phyloP scores from a whole-genome alignment of 2,329 filamentous ascomycete genomes.

The Sordariomycetes sp. region DNA sequence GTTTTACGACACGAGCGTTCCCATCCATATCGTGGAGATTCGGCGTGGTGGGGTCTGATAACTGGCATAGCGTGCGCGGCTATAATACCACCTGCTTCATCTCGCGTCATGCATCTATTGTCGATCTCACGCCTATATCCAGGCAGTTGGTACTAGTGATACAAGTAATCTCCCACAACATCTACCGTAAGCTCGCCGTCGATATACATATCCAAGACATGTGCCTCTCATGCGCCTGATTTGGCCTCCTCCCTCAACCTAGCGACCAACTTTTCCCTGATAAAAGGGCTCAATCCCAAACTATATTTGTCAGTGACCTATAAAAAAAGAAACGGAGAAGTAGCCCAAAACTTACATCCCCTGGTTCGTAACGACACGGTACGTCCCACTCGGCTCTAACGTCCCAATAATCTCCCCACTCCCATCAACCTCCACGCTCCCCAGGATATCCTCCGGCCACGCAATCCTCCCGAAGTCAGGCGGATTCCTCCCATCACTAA shows the following conservation, averaged over 20 bases:
- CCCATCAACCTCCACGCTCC: constrained; percentile 50
- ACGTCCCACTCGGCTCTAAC: constrained; percentile 47
- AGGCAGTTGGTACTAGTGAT: not conserved
- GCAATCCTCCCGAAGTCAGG: constrained; percentile 56
- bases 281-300: constrained; percentile 38
- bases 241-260: constrained; percentile 32
- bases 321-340: too few species aligned
- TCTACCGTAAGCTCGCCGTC: too few species aligned
- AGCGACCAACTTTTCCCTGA: constrained; percentile 36
- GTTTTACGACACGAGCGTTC: constrained; percentile 48
- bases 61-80: not conserved
- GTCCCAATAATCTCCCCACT: constrained; percentile 42
- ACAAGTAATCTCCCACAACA: not conserved
- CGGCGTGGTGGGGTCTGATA: not conserved
- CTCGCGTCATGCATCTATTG: too few species aligned
- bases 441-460: constrained; percentile 57
- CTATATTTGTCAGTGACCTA: constrained; percentile 23
- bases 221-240: not conserved
- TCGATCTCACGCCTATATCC: too few species aligned
- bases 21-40: constrained; percentile 34
- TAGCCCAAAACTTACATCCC: constrained; percentile 44
- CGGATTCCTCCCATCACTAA: constrained; percentile 50
- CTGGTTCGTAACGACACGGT: constrained; percentile 50
- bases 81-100: too few species aligned
- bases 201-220: not conserved